Evolutionary conservation across 768 basidiomycete species (phyloP), one percentile per base, ranked within the genome.

Genomic region (Daedaleopsis sinensis): DNA sequence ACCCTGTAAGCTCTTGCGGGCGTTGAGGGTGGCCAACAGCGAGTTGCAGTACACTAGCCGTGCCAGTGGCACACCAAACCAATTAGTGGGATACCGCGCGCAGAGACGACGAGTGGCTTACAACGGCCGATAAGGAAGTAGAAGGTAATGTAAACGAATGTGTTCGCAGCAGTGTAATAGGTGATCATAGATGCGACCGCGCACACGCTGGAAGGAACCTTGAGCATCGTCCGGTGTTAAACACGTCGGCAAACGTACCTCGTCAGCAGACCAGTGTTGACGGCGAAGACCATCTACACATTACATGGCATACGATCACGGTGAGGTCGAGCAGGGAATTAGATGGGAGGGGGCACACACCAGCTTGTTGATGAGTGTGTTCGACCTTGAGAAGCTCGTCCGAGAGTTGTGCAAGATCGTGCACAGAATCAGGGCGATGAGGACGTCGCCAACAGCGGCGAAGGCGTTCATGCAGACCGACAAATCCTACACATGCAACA

Each of bases 71-170:
- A 7, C 9, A 48, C 2, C 12, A 11, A 23, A 18, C n/a, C 2
- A 48, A 5, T 19, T 23, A 3, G 11, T 8, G 7, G 47, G 5
- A 11, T 7, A 8, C n/a, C 3, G 18, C 21, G 21, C 5, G 47
- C n/a, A 5, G 47, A 11, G 8, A 19, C 8, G 15, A 8, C 37
- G 8, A 15, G 19, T 21, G 6, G 64, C 78, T 61, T 66, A 82
- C 83, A 68, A 63, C 82, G 78, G 63, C 83, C 82, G 27, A 84
- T 72, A 55, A 78, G 78, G 73, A 85, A 84, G 71, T 82, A 85
- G 71, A 85, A 85, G 47, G 80, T 78, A 35, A 84, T 83, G 67
- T 85, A 85, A 52, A 84, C 80, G 58, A 85, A 74, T 4, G 82
- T 83, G 43, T 79, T 68, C 11, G 79, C 79, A 72, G 78, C 80